Conservation (phyloP, 1,284 basidiomycete genomes). For the Trametes sp. region DNA sequence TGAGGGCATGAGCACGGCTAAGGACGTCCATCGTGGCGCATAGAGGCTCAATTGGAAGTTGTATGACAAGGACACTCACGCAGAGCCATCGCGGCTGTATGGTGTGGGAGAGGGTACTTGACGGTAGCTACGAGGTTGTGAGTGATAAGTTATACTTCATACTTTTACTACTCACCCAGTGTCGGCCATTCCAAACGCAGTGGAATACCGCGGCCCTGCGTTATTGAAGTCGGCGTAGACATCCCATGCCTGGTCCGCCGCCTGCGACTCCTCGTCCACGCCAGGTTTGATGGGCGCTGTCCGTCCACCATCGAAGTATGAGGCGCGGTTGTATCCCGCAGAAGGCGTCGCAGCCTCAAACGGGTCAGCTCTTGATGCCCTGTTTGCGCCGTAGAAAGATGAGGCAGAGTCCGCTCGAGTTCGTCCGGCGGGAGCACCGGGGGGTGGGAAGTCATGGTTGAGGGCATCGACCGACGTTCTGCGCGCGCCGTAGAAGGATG, state of each 20-base stretch:
- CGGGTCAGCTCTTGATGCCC: constrained; percentile 52
- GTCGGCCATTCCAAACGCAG: constrained; percentile 55
- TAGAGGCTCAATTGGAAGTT: background rate
- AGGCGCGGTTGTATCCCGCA: constrained; percentile 75
- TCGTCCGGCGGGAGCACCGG: constrained; percentile 43
- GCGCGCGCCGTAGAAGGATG: constrained; percentile 76
- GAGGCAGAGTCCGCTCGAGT: constrained; percentile 70
- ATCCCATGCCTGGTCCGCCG: constrained; percentile 72
- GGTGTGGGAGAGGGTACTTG: constrained; percentile 51
- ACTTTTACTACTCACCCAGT: constrained; percentile 44
- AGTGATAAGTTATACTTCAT: constrained; percentile 16
- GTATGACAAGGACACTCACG: constrained; percentile 8
- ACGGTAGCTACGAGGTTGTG: constrained; percentile 54
- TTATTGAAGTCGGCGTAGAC: constrained; percentile 94
- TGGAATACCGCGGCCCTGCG: constrained; percentile 80
- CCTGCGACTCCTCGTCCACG: constrained; percentile 63
- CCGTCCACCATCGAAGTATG: constrained; percentile 70
- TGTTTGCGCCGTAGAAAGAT: constrained; percentile 61
- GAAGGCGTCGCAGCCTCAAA: constrained; percentile 45
- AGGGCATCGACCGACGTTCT: constrained; percentile 66
- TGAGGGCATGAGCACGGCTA: background rate
- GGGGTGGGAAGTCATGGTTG: constrained; percentile 57
- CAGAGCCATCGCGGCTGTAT: constrained; percentile 22
- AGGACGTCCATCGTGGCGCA: no score
- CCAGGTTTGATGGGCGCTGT: constrained; percentile 67